Evolutionary conservation across 139 green algal genomes (phyloP).

Genomic region (Desmodesmus armatus): DNA sequence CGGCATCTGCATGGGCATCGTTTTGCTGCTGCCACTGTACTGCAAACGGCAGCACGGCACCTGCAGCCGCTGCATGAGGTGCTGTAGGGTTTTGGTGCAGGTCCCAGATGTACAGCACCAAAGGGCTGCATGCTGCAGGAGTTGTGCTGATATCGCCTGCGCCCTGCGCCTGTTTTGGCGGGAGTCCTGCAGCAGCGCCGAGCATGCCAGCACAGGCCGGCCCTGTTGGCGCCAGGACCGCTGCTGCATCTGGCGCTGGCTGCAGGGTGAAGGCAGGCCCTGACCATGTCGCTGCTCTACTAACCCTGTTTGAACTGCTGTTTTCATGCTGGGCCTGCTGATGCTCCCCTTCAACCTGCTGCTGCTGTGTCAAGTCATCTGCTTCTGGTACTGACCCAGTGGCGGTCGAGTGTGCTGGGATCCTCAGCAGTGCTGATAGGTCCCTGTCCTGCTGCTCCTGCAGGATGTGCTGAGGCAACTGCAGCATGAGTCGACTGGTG

Average conservation of each 20-base stretch:
- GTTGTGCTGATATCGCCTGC: no score
- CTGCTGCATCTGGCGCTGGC: conserved; percentile 23
- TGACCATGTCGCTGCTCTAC: neutral
- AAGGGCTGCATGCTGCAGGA: no score
- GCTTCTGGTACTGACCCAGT: no score
- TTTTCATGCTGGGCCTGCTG: neutral
- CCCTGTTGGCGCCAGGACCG: neutral
- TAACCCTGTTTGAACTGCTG: neutral
- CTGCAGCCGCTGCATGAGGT: neutral
- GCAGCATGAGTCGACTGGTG: conserved; percentile 61
- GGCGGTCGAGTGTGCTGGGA: neutral
- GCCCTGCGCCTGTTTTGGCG: no score
- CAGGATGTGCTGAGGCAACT: neutral
- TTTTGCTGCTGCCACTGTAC: neutral
- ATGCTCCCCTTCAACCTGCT: neutral
- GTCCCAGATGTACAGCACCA: conserved; percentile 25
- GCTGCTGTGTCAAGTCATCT: neutral
- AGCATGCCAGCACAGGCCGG: no score
- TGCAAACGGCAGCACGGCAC: no score
- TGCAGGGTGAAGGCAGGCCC: neutral
- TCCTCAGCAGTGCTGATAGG: neutral
- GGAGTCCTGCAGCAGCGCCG: no score
- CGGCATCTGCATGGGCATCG: no score
- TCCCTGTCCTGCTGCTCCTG: conserved; percentile 13
- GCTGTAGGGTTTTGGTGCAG: neutral